These are phyloP conservation scores for bread wheat (Triticum aestivum) DNA, from an alignment of 176 grass and related monocot genomes.

Conservation along the genomic window IWGSC_CS_RefSeq_v2.1 NC_057804.1:598777203-598777702, in stretches of 20 bases:
- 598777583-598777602: too few species aligned
- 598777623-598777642: background rate
- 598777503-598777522: background rate
- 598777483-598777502: background rate
- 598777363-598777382: constrained; percentile 96
- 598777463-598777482: background rate
- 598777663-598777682: background rate
- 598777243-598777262: background rate
- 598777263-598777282: constrained; percentile 68
- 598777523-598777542: background rate
- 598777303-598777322: constrained; percentile 68
- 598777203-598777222: background rate
- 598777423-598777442: constrained; percentile 3
- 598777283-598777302: constrained; percentile 55
- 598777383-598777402: constrained; percentile 88
- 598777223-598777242: background rate
- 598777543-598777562: background rate
- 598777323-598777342: constrained; percentile 69
- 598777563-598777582: background rate
- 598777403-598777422: constrained; percentile 39
- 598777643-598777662: background rate
- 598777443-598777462: constrained; percentile 19
- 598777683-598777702: too few species aligned
- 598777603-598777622: background rate
- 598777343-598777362: constrained; percentile 66